Evolutionary conservation across 805 yeast genomes (phyloP), one percentile per base, ranked within the genome.

Genomic region (Isabelozyma heimii): DNA sequence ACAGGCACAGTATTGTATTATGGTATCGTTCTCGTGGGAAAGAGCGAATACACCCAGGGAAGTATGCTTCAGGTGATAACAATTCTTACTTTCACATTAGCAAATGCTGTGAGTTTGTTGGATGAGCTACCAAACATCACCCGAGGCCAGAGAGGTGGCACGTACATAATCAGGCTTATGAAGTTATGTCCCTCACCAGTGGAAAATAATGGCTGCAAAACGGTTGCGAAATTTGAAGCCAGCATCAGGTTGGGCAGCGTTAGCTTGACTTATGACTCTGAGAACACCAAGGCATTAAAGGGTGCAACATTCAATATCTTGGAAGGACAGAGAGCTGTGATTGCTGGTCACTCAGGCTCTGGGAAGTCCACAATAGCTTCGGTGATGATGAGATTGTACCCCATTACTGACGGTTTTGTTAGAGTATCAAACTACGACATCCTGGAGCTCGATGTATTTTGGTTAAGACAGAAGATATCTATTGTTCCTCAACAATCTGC

Each of bases 341-440:
- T 94, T 1, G 81, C 85, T 3, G 99, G 99, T 0, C 82, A 80
- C 35, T 89, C 97, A 1, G 99, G 99, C 0, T 79, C 86, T 12
- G 99, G 99, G 0, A 94, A 94, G 65, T 87, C 97, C 0, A 90
- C 98, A 0, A 52, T 92, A 1, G 66, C 82, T 0, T 70, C 76
- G 1, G 56, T 91, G 10, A 53, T 91, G 0, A 65, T 83, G 1
- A 70, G 85, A 44, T 64, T 91, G 1, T 82, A 82, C 51, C 62
- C 62, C 1, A 67, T 75, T 2, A 54, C 66, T 2, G 53, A 66
- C 0, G 77, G 81, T 0, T 46, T 67, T 0, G 66, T 86, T 2
- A 57, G 60, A 8, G 52, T 86, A 8, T 79, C 75, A 39, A 82
- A 79, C 0, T 54, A 57, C 2, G 82, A 83, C 50, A 68, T 89